Evolutionary conservation across 768 basidiomycete genomes (phyloP).

Genomic region (Phanerochaete sordida): DNA sequence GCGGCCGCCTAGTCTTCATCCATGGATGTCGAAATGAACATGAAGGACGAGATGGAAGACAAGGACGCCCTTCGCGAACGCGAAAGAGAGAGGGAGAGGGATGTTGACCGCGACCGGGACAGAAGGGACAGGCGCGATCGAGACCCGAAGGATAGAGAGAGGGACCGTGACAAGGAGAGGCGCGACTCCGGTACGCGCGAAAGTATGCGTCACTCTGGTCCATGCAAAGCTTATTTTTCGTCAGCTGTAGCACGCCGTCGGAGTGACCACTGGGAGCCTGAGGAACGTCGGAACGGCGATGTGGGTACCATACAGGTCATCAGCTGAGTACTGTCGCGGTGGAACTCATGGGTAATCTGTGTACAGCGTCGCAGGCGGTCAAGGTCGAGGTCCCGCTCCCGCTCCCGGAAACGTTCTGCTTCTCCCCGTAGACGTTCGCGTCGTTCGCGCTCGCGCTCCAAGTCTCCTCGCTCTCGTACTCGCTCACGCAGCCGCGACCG

Average conservation of each 20-base stretch:
- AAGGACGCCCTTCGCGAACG: constrained; percentile 46
- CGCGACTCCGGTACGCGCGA: constrained; percentile 53
- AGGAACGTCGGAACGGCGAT: constrained; percentile 68
- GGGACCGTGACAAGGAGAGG: constrained; percentile 35
- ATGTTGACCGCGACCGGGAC: constrained; percentile 44
- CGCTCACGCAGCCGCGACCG: constrained; percentile 54
- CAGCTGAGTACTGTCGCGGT: constrained; percentile 4
- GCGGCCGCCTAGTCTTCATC: neutral
- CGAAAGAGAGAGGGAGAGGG: constrained; percentile 39
- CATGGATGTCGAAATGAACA: constrained; percentile 85
- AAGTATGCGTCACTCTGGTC: neutral
- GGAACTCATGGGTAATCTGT: constrained; percentile 3
- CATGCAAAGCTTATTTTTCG: neutral
- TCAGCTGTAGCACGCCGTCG: constrained; percentile 12
- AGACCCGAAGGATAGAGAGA: constrained; percentile 36
- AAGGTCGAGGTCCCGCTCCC: constrained; percentile 62
- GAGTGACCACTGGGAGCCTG: constrained; percentile 85
- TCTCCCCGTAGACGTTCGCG: constrained; percentile 60
- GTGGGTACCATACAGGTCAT: constrained; percentile 38
- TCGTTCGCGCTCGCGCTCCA: constrained; percentile 52
- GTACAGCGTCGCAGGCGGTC: constrained; percentile 65
- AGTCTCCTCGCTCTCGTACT: constrained; percentile 59
- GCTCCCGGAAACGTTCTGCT: constrained; percentile 66
- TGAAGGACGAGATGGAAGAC: constrained; percentile 69
- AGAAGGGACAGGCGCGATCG: constrained; percentile 30